phyloP scores from a whole-genome alignment of 495 filamentous ascomycete species.

The Penicillium steckii region DNA sequence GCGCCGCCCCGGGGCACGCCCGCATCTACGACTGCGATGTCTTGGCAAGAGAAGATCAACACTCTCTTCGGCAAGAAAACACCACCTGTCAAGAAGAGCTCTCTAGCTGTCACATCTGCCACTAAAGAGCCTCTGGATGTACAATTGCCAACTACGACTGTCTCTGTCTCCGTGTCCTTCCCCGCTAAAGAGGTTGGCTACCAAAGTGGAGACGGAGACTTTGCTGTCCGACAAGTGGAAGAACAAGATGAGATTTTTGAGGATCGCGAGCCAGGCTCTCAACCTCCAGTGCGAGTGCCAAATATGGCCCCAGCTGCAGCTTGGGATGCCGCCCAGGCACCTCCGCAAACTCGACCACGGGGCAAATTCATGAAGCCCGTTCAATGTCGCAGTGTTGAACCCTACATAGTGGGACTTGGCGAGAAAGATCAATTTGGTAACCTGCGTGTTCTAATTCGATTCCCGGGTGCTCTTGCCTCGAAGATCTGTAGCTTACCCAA shows the following conservation, averaged over 20 bases:
- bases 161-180: slow-evolving; percentile 60
- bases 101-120: slow-evolving; percentile 54
- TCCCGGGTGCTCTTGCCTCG: slow-evolving; percentile 35
- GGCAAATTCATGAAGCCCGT: slow-evolving; percentile 37
- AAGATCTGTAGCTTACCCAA: slow-evolving; percentile 31
- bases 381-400: slow-evolving; percentile 41
- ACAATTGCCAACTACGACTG: slow-evolving; percentile 44
- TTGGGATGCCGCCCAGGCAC: slow-evolving; percentile 46
- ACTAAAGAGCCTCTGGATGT: slow-evolving; percentile 62
- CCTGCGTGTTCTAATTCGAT: slow-evolving; percentile 28
- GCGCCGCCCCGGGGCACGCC: slow-evolving; percentile 31
- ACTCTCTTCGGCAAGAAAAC: slow-evolving; percentile 64
- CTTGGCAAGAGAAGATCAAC: slow-evolving; percentile 77
- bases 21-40: slow-evolving; percentile 30
- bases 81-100: slow-evolving; percentile 50
- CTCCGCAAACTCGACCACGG: slow-evolving; percentile 31
- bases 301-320: slow-evolving; percentile 53
- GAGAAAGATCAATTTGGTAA: slow-evolving; percentile 40
- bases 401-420: slow-evolving; percentile 29
- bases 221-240: slow-evolving; percentile 60
- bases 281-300: slow-evolving; percentile 68
- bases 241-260: slow-evolving; percentile 82
- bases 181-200: slow-evolving; percentile 37
- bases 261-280: slow-evolving; percentile 76
- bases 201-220: slow-evolving; percentile 36